Percentiles rank a stretch among this genome's conserved stretches.
Evolutionary conservation across 1,284 basidiomycete genomes (phyloP).

Genomic region (Ceratobasidium sp.): DNA sequence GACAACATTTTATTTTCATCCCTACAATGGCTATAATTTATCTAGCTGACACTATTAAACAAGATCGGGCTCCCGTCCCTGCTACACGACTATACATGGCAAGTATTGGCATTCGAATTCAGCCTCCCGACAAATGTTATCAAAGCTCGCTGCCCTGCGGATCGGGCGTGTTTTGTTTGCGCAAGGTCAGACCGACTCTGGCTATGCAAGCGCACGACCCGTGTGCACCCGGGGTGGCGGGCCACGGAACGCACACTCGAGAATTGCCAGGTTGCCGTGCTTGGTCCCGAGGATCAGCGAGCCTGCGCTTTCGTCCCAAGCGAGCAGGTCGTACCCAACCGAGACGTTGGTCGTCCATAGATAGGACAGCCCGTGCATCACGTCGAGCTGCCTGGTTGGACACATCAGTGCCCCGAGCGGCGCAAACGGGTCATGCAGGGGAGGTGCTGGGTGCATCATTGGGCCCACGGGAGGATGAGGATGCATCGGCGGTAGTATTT

Average conservation of each 20-base stretch:
- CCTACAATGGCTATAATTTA: background rate
- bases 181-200: background rate
- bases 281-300: constrained; percentile 2
- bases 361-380: constrained; percentile 12
- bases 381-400: background rate
- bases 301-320: constrained; percentile 37
- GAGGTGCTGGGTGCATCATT: no score
- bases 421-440: constrained; percentile 4
- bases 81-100: background rate
- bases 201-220: background rate
- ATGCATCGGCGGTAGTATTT: constrained; percentile 12
- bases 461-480: background rate
- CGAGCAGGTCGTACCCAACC: constrained; percentile 15
- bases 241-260: constrained; percentile 34
- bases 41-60: constrained; percentile 10
- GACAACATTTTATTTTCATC: background rate
- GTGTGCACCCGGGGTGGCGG: background rate
- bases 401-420: constrained; percentile 8
- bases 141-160: constrained; percentile 1
- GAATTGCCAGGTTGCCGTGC: constrained; percentile 7
- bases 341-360: background rate
- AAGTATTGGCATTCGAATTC: constrained; percentile 23
- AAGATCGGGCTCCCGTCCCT: constrained; percentile 18
- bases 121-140: constrained; percentile 31
- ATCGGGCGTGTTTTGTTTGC: constrained; percentile 26